Conservation (phyloP, 2,329 filamentous ascomycete genomes). For the Epichloe scottii region DNA sequence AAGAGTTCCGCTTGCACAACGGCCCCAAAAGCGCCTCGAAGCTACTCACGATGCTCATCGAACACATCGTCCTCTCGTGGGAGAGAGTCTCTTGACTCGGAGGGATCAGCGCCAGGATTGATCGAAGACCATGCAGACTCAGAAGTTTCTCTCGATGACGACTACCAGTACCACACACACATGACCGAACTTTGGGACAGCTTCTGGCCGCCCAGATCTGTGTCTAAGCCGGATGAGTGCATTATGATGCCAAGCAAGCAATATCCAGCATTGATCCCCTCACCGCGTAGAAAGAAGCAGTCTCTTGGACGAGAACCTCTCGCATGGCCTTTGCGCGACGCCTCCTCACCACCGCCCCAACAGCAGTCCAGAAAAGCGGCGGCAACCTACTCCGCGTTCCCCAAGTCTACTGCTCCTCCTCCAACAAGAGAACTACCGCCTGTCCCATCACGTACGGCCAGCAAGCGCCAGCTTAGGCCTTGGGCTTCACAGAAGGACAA, state of each 20-base stretch:
- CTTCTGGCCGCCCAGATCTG: conserved; percentile 26
- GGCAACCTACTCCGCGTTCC: conserved; percentile 29
- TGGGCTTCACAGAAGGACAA: not conserved
- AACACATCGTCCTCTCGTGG: not conserved
- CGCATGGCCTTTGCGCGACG: conserved; percentile 16
- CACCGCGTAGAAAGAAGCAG: conserved; percentile 12
- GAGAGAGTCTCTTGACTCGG: conserved; percentile 26
- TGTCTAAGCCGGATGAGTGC: conserved; percentile 3
- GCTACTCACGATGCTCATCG: conserved; percentile 2
- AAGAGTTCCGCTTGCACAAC: conserved; percentile 11
- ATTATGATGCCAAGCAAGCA: conserved; percentile 14
- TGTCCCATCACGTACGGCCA: not conserved
- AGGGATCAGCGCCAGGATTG: conserved; percentile 34
- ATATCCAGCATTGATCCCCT: conserved; percentile 19
- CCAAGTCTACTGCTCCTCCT: conserved; percentile 16
- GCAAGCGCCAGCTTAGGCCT: not conserved
- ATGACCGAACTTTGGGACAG: conserved; percentile 37
- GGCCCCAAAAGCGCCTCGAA: not conserved
- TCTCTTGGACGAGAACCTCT: conserved; percentile 7
- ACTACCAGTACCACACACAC: conserved; percentile 34
- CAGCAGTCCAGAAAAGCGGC: conserved; percentile 11
- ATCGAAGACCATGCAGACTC: conserved; percentile 39
- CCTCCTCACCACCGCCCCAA: conserved; percentile 3
- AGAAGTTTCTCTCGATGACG: conserved; percentile 37
- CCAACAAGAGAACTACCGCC: conserved; percentile 1